These are phyloP conservation scores for Cladosporium oxysporum DNA, from an alignment of 2,329 filamentous ascomycete genomes.

Conservation along the genomic window DNA sequence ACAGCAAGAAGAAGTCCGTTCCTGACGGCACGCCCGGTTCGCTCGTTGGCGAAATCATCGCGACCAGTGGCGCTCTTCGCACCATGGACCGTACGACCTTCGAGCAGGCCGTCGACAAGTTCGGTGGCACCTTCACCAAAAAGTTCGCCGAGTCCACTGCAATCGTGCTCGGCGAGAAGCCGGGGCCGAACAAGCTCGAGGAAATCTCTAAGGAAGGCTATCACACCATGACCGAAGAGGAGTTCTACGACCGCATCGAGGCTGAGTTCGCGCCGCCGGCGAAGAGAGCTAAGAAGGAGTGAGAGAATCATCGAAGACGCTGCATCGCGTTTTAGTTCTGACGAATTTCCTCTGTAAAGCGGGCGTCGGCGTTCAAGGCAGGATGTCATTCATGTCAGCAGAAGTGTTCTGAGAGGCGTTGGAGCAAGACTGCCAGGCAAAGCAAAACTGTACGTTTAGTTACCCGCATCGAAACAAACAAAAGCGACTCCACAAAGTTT, in stretches of 20 bases:
- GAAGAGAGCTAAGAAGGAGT: constrained; percentile 21
- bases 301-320: not conserved
- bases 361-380: not conserved
- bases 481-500: not conserved
- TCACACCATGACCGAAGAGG: constrained; percentile 23
- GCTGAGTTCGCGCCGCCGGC: constrained; percentile 7
- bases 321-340: not conserved
- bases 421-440: not conserved
- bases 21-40: constrained; percentile 16
- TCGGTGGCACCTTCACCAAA: constrained; percentile 19
- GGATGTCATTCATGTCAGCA: not conserved
- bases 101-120: constrained; percentile 22
- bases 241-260: constrained; percentile 24
- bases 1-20: constrained; percentile 10
- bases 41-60: constrained; percentile 17
- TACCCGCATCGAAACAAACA: not conserved
- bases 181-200: constrained; percentile 27
- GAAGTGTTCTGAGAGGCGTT: not conserved
- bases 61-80: constrained; percentile 22
- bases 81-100: constrained; percentile 22
- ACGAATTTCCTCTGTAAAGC: not conserved
- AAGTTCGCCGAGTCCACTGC: constrained; percentile 23
- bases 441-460: not conserved
- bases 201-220: constrained; percentile 25
- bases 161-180: constrained; percentile 22